Conservation (phyloP, 2,329 filamentous ascomycete genomes). For the Hypoxylon sp. region DNA sequence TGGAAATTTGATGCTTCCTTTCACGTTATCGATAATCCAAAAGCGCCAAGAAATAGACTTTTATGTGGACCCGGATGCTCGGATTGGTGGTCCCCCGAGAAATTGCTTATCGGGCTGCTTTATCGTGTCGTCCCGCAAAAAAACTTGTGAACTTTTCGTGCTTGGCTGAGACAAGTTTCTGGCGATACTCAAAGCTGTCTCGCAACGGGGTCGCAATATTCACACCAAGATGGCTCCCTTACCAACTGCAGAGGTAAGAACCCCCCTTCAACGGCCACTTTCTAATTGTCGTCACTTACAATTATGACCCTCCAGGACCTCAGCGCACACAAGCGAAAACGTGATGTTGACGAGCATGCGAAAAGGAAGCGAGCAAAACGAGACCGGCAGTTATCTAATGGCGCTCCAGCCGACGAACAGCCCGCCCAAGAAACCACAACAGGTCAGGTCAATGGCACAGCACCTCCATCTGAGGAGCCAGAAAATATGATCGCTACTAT, state of each 20-base stretch:
- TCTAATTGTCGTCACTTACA: conserved; percentile 34
- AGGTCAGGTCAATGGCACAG: conserved; percentile 37
- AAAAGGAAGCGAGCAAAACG: conserved; percentile 61
- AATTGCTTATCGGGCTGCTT: conserved; percentile 49
- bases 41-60: conserved; percentile 26
- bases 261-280: background rate
- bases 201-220: conserved; percentile 4
- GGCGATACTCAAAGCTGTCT: conserved; percentile 23
- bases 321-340: conserved; percentile 64
- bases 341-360: conserved; percentile 61
- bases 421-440: conserved; percentile 12
- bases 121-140: conserved; percentile 50
- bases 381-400: conserved; percentile 44
- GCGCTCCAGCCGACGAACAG: conserved; percentile 33
- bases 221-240: conserved; percentile 50
- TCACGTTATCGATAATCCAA: conserved; percentile 26
- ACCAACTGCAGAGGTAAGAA: conserved; percentile 48
- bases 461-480: conserved; percentile 6
- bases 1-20: conserved; percentile 25
- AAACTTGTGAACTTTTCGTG: conserved; percentile 51
- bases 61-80: conserved; percentile 20
- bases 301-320: conserved; percentile 50
- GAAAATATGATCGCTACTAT: conserved; percentile 17
- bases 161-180: conserved; percentile 20
- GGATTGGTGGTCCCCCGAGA: conserved; percentile 19